A percentile compares a stretch with the other conserved stretches of the same genome.
These are phyloP conservation scores for Endoconidiophora polonica DNA, from an alignment of 2,329 filamentous ascomycete species.

Conservation along the genomic window DNA sequence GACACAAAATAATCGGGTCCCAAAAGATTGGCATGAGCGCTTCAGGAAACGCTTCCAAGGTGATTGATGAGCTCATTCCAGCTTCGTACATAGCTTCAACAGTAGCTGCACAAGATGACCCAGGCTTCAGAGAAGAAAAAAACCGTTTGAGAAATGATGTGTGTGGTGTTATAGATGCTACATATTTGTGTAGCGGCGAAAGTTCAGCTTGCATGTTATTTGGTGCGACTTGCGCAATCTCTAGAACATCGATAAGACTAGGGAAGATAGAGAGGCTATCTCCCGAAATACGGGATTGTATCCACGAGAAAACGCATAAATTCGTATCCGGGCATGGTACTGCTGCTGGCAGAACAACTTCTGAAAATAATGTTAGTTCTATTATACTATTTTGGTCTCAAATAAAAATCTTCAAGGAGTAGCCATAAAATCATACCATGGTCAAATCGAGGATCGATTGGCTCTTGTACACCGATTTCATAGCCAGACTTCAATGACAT, in stretches of 20 bases:
- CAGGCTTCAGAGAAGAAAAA: conserved; percentile 38
- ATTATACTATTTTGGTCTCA: neutral
- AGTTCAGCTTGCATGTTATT: neutral
- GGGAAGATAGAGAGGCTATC: conserved; percentile 23
- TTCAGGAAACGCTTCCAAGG: conserved; percentile 74
- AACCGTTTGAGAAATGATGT: conserved; percentile 55
- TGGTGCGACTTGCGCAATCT: neutral
- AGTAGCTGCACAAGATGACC: conserved; percentile 36
- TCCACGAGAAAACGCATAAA: conserved; percentile 34
- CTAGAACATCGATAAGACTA: conserved; percentile 26
- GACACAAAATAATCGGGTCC: conserved; percentile 71
- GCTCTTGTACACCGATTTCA: conserved; percentile 35
- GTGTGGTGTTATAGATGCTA: conserved; percentile 37
- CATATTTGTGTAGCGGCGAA: conserved; percentile 1
- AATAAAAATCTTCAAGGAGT: neutral
- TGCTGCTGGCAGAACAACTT: conserved; percentile 17
- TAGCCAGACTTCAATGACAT: conserved; percentile 28
- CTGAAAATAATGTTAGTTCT: conserved; percentile 13
- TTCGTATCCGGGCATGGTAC: conserved; percentile 19
- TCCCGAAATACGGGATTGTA: conserved; percentile 29
- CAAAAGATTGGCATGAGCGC: conserved; percentile 64
- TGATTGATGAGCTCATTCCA: conserved; percentile 40
- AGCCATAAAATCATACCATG: conserved; percentile 19
- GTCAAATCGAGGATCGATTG: conserved; percentile 24
- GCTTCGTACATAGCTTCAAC: conserved; percentile 60